Conservation (phyloP, 1,284 basidiomycete species). For the Boletus semigastroideus region DNA sequence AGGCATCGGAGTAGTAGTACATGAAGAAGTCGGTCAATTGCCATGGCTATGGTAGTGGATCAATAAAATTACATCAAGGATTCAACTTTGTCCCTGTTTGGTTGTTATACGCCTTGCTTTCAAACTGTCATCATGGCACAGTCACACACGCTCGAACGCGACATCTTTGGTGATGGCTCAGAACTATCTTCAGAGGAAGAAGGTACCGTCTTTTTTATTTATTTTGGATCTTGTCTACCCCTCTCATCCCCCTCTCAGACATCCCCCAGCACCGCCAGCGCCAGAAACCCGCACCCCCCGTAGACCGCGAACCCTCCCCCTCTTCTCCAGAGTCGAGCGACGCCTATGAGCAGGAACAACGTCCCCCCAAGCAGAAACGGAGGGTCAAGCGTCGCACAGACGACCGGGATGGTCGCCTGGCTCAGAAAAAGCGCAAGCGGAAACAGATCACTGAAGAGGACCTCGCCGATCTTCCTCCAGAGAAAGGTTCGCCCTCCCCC, state of each 20-base stretch:
- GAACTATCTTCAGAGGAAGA: constrained; percentile 75
- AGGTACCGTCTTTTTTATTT: constrained; percentile 33
- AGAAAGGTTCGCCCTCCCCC: constrained; percentile 56
- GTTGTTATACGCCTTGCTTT: neutral
- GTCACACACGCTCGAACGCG: constrained; percentile 49
- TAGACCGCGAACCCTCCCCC: constrained; percentile 44
- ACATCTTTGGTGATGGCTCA: constrained; percentile 78
- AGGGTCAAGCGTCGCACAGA: constrained; percentile 23
- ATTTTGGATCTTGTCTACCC: neutral
- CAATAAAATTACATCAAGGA: too few relatives aligned
- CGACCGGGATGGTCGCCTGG: constrained; percentile 36
- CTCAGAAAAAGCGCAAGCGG: constrained; percentile 45
- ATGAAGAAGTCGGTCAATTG: too few relatives aligned
- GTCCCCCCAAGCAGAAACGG: constrained; percentile 32
- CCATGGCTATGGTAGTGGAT: too few relatives aligned
- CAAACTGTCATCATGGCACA: constrained; percentile 11
- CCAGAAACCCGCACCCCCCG: constrained; percentile 22
- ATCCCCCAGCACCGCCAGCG: constrained; percentile 36
- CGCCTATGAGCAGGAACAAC: constrained; percentile 64
- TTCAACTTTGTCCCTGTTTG: too few relatives aligned
- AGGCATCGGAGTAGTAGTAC: constrained; percentile 32
- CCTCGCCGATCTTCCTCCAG: constrained; percentile 63
- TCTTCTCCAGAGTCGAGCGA: constrained; percentile 68
- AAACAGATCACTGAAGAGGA: constrained; percentile 58
- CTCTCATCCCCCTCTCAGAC: constrained; percentile 15